phyloP scores from a whole-genome alignment of 1,284 basidiomycete species.

The Quambalaria eucalypti region DNA sequence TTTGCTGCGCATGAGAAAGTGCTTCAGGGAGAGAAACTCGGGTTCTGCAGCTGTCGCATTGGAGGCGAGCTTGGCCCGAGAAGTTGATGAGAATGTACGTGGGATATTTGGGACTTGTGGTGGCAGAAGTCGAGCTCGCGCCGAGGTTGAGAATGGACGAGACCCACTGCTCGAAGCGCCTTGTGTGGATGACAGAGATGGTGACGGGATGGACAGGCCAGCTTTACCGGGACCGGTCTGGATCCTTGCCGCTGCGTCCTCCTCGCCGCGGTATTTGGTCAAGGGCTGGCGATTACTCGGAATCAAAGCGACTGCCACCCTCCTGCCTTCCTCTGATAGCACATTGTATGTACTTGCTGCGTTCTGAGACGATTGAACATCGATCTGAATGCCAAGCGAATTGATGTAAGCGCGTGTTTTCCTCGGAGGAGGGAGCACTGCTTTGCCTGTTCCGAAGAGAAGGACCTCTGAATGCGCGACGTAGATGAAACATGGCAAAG shows the following conservation, averaged over 20 bases:
- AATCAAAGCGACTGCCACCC: constrained; percentile 76
- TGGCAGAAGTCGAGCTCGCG: no score
- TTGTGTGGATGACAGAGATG: no score
- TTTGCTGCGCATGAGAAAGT: constrained; percentile 10
- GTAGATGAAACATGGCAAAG: neutral
- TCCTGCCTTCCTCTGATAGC: constrained; percentile 79
- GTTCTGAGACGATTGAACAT: constrained; percentile 72
- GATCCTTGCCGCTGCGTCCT: neutral
- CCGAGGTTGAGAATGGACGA: neutral
- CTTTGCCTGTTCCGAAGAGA: constrained; percentile 74
- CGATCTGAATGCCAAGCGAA: constrained; percentile 73
- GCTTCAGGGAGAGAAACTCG: constrained; percentile 2
- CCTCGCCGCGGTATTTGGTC: neutral
- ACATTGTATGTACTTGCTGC: constrained; percentile 91
- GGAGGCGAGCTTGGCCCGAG: no score
- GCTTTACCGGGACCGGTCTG: no score
- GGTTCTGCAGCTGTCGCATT: no score
- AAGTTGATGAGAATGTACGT: no score
- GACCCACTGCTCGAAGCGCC: no score
- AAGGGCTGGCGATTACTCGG: constrained; percentile 48
- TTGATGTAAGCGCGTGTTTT: constrained; percentile 62
- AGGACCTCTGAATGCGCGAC: constrained; percentile 62
- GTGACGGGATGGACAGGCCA: no score
- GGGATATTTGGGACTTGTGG: no score
- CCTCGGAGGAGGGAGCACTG: constrained; percentile 63